Evolutionary conservation across 495 filamentous ascomycete genomes (phyloP), one percentile per base, ranked within the genome.

Genomic region (Trichocladium antarcticum): DNA sequence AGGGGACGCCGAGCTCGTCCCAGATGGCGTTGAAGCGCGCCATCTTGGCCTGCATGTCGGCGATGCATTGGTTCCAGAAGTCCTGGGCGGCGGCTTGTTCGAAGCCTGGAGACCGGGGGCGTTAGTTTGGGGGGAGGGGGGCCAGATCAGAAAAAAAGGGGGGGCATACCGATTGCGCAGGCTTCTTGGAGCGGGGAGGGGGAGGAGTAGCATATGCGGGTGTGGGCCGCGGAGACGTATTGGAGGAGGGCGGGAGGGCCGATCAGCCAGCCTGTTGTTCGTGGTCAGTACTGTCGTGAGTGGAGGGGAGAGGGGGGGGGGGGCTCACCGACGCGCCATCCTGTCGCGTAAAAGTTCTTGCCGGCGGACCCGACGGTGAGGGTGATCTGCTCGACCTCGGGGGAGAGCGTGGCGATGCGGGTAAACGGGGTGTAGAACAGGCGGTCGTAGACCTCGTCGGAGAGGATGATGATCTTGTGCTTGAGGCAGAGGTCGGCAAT

Each of bases 301-400:
- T 27, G 3, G 8, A 27, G 7, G n/a, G 4, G n/a, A 41, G 32
- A 16, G 10, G 12, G 37, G 20, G 2, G 11, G 24, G 12, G 34
- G 11, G 15, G 50, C 63, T 17, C 37, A 57, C 87, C 88, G 2
- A 97, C 93, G 45, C 92, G 81, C 92, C 92, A 98, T 32, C 92
- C 92, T 0, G 92, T 98, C 40, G 84, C 84, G 57, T 98, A 97
- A 69, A 98, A 98, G 66, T 92, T 93, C 72, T 98, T 98, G 49
- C 92, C 92, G 5, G 87, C 92, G 2, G 86, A 93, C 24, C 93
- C 90, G 35, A 96, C 92, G 3, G 90, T 96, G 29, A 98, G 68
- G 15, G 92, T 98, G 31, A 89, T 78, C 48, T 79, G 78, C 47
- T 83, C 87, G 34, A 96, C 80, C 58, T 95, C 87, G 0, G 86